Base-by-base conservation (phyloP, 83 land plant species). In the Larix sibirica region DNA sequence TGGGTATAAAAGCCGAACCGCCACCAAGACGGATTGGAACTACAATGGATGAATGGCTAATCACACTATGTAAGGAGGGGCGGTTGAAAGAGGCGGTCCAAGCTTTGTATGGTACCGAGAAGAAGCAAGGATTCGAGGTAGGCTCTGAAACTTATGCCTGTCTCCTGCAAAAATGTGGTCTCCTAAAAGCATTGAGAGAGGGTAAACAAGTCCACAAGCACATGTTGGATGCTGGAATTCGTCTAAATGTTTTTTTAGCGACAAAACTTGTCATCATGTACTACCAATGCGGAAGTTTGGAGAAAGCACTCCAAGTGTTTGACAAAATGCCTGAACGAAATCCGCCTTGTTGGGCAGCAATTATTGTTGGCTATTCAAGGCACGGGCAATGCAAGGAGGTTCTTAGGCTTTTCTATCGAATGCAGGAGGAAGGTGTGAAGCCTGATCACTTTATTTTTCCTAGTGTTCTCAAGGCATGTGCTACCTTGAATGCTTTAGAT, bases 191-290 rank as follows among this genome's bases (percentile, higher is more conserved):
- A 54, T 54, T 54, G 58, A 54, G 14, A 54, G 58, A 54, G 58
- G 58, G 58, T 12, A 54, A 54, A 54, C 58, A 12, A 54, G 3
- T 54, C 14, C 58, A 54, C 58, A 54, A 12, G 58, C 58, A 54
- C 58, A 54, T 54, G 58, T 14, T 54, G 58, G 13, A 54, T 54
- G 58, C 58, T 54, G 58, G 14, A 54, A 54, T 54, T 54, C 58
- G 58, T 54, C 13, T 54, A 13, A 92, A 89, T 79, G 94, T 88
- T 10, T 87, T 82, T 81, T 92, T 92, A 6, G 88, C 87, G 4
- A 90, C 90, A 79, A 85, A 90, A 7, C 85, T 92, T 4, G 82
- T 92, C 67, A 73, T 84, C 58, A 87, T 92, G 94, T 92, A 92
- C 77, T 81, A 89, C 10, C 88, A 87, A 82, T 92, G 92, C 80